A percentile compares a stretch with the other conserved stretches of the same genome.
Conservation (phyloP, 768 basidiomycete genomes). For the Mycena pura region DNA sequence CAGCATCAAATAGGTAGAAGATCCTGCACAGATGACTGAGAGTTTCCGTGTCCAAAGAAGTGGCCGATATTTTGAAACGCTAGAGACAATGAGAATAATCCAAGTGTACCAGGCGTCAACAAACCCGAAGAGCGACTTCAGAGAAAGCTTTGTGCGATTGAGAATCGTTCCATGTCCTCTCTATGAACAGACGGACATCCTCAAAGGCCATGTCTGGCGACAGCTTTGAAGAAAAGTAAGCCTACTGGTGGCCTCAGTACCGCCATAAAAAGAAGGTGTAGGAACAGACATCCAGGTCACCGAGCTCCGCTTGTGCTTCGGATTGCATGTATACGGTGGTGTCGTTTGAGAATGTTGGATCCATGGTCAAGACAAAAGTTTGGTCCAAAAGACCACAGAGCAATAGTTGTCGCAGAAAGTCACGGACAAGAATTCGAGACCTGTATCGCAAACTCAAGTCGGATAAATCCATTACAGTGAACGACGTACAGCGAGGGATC, state of each 20-base stretch:
- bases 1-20: conserved; percentile 62
- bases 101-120: conserved; percentile 16
- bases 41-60: conserved; percentile 67
- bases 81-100: conserved; percentile 35
- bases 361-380: conserved; percentile 55
- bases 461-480: not conserved
- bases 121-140: conserved; percentile 61
- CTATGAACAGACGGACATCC: conserved; percentile 47
- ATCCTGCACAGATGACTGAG: conserved; percentile 75
- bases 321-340: conserved; percentile 53
- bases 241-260: conserved; percentile 39
- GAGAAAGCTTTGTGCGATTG: conserved; percentile 66
- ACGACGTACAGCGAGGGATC: conserved; percentile 36
- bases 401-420: conserved; percentile 63
- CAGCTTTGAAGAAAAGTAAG: conserved; percentile 65
- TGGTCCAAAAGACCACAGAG: conserved; percentile 61
- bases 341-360: conserved; percentile 58
- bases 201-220: conserved; percentile 52
- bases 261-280: conserved; percentile 2
- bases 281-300: conserved; percentile 62
- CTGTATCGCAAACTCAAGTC: conserved; percentile 21
- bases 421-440: conserved; percentile 47
- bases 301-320: conserved; percentile 69
- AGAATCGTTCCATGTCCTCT: conserved; percentile 61
- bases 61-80: conserved; percentile 63